Evolutionary conservation across 2,329 filamentous ascomycete genomes (phyloP).

Genomic region (Beauveria australis): DNA sequence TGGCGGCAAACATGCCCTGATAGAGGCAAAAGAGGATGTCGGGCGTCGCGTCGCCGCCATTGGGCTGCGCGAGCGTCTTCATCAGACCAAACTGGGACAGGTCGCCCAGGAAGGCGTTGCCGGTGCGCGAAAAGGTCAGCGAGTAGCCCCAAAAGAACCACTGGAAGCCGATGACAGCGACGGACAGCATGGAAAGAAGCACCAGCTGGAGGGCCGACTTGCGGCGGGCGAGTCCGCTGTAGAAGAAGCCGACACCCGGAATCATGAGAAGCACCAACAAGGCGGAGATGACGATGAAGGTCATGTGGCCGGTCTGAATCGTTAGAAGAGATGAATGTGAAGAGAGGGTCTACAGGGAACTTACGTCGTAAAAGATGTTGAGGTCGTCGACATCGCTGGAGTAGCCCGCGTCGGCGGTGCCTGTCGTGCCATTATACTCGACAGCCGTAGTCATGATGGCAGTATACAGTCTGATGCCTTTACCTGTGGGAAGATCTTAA

Average conservation of each 20-base stretch:
- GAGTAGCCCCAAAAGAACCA: constrained; percentile 98
- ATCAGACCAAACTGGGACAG: constrained; percentile 75
- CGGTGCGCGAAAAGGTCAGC: constrained; percentile 72
- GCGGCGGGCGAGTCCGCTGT: constrained; percentile 79
- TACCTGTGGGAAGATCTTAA: not conserved
- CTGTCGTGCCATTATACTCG: constrained; percentile 43
- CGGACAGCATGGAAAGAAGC: constrained; percentile 75
- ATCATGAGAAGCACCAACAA: constrained; percentile 88
- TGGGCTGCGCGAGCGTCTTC: constrained; percentile 68
- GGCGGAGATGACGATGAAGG: constrained; percentile 69
- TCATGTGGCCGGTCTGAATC: constrained; percentile 65
- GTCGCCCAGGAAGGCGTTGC: constrained; percentile 70
- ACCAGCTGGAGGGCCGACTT: constrained; percentile 84
- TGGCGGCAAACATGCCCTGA: constrained; percentile 82
- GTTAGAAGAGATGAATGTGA: constrained; percentile 12
- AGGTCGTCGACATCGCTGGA: constrained; percentile 54
- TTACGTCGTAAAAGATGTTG: constrained; percentile 76
- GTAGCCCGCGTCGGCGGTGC: constrained; percentile 42
- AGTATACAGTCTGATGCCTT: not conserved
- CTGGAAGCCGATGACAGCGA: constrained; percentile 74
- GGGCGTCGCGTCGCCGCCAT: constrained; percentile 62
- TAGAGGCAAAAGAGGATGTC: constrained; percentile 80
- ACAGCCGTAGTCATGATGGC: constrained; percentile 20
- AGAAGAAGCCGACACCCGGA: constrained; percentile 90
- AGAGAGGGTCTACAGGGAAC: not conserved